Conservation (phyloP, 1,284 basidiomycete species). For the Heliocybe sulcata region DNA sequence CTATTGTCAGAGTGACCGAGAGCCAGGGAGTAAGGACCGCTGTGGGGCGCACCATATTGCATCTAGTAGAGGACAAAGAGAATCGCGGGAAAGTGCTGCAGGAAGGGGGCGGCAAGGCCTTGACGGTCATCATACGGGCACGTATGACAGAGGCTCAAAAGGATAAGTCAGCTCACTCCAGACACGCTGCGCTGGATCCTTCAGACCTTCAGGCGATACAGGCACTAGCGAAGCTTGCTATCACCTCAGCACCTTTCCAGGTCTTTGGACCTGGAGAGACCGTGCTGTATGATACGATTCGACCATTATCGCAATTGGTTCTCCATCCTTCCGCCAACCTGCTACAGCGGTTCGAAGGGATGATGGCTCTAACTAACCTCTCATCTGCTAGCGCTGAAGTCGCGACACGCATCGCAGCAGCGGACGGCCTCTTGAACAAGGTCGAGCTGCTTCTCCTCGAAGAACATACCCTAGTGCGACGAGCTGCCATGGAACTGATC, state of each 20-base stretch:
- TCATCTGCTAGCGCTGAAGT: conserved; percentile 69
- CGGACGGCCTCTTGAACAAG: conserved; percentile 57
- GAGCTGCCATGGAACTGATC: conserved; percentile 88
- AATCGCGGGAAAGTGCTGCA: conserved; percentile 78
- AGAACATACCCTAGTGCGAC: conserved; percentile 75
- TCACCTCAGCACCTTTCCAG: conserved; percentile 84
- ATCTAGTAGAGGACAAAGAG: conserved; percentile 69
- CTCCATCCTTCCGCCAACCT: conserved; percentile 60
- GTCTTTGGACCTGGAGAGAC: conserved; percentile 83
- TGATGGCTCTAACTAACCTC: conserved; percentile 95
- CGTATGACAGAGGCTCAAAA: conserved; percentile 19
- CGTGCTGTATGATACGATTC: conserved; percentile 72
- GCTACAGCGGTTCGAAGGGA: conserved; percentile 85
- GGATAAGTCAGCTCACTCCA: conserved; percentile 11
- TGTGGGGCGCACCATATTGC: conserved; percentile 56
- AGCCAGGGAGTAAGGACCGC: conserved; percentile 45
- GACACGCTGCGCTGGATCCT: conserved; percentile 24
- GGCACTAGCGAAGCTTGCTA: conserved; percentile 88
- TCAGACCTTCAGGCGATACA: conserved; percentile 68
- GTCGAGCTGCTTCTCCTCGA: conserved; percentile 81
- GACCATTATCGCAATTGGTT: conserved; percentile 69
- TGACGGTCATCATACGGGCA: conserved; percentile 54
- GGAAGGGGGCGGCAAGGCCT: conserved; percentile 73
- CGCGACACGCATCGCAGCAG: conserved; percentile 55
- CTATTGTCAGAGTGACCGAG: conserved; percentile 46